Conservation (phyloP, 208 protist genomes). For the Trypanosoma platydactyli region DNA sequence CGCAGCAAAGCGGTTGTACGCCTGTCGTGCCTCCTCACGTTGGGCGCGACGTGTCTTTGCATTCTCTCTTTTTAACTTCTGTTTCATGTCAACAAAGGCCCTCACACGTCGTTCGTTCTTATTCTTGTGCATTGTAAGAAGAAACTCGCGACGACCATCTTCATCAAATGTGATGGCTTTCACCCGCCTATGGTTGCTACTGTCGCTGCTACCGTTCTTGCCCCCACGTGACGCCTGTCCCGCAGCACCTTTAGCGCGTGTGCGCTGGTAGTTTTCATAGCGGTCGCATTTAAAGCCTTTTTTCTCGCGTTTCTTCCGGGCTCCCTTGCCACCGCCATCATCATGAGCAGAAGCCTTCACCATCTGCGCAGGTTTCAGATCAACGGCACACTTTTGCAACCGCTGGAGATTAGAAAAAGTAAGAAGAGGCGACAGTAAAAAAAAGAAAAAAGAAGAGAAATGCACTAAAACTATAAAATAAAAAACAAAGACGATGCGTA, state of each 20-base stretch:
- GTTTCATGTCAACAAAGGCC: conserved; percentile 81
- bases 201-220: conserved; percentile 29
- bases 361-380: not conserved
- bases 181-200: conserved; percentile 29
- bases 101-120: conserved; percentile 88
- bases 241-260: conserved; percentile 36
- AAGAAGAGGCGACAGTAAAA: conserved; percentile 5
- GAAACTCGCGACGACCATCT: conserved; percentile 53
- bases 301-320: conserved; percentile 71
- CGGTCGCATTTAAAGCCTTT: conserved; percentile 89
- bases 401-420: not conserved
- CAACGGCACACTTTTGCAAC: conserved; percentile 1
- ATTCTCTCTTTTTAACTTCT: conserved; percentile 65
- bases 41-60: conserved; percentile 70
- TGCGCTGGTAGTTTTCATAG: conserved; percentile 70
- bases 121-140: conserved; percentile 80
- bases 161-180: conserved; percentile 76
- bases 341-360: not conserved
- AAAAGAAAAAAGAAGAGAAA: conserved; percentile 4
- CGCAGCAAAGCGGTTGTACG: conserved; percentile 85
- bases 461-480: conserved; percentile 3
- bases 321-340: conserved; percentile 12
- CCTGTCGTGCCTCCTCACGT: conserved; percentile 78
- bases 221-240: conserved; percentile 46
- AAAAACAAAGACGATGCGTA: not conserved